Conservation (phyloP, 495 filamentous ascomycete species). For the Penicillium canescens region DNA sequence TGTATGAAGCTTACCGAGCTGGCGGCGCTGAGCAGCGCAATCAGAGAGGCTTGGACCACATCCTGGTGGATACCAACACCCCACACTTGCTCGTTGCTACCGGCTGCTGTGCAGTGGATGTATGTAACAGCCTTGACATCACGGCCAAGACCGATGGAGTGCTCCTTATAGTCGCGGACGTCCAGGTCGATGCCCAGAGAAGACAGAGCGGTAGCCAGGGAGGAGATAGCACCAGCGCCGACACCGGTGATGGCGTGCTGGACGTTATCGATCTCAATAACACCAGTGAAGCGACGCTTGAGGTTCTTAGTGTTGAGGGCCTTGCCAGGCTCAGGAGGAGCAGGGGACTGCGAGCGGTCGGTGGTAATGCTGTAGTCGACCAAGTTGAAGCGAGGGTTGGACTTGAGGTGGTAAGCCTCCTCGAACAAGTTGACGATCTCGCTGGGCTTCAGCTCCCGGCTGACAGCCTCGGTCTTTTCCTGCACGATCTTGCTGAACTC, state of each 20-base stretch:
- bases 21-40: conserved; percentile 85
- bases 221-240: conserved; percentile 89
- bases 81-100: conserved; percentile 73
- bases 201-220: conserved; percentile 78
- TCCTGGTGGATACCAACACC: conserved; percentile 95
- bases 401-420: conserved; percentile 77
- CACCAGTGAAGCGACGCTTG: conserved; percentile 81
- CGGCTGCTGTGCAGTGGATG: conserved; percentile 83
- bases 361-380: conserved; percentile 91
- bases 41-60: conserved; percentile 88
- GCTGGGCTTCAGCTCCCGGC: conserved; percentile 75
- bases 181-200: conserved; percentile 87
- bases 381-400: conserved; percentile 79
- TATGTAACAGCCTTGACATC: conserved; percentile 91
- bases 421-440: conserved; percentile 91
- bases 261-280: conserved; percentile 77
- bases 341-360: conserved; percentile 78
- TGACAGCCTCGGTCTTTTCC: conserved; percentile 66
- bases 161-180: conserved; percentile 94
- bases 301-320: conserved; percentile 74
- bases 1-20: conserved; percentile 69
- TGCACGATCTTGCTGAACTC: conserved; percentile 91
- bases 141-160: conserved; percentile 77
- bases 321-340: conserved; percentile 66
- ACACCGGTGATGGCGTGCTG: conserved; percentile 78